These are phyloP conservation scores for Aspergillus jensenii DNA, from an alignment of 2,329 filamentous ascomycete genomes.

Conservation along the genomic window DNA sequence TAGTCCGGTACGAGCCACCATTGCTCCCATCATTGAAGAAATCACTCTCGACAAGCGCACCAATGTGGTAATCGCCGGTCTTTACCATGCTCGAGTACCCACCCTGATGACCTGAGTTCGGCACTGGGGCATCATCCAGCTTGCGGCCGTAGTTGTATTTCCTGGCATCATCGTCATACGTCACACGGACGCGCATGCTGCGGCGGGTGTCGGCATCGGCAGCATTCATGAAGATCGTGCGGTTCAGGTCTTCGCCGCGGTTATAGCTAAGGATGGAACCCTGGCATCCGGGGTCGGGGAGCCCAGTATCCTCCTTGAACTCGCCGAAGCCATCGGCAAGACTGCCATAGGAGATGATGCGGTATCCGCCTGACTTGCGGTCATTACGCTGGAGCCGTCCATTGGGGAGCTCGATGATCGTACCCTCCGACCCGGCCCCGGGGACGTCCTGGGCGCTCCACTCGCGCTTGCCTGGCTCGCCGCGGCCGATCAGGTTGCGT, in stretches of 20 bases:
- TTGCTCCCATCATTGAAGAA: constrained; percentile 8
- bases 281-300: constrained; percentile 9
- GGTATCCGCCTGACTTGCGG: not conserved
- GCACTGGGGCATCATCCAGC: constrained; percentile 3
- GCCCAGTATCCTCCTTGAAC: constrained; percentile 1
- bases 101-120: not conserved
- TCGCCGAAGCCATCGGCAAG: not conserved
- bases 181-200: constrained; percentile 6
- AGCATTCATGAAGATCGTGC: constrained; percentile 10
- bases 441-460: constrained; percentile 2
- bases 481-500: constrained; percentile 7
- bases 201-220: constrained; percentile 2
- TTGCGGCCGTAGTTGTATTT: constrained; percentile 10
- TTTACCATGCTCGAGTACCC: not conserved
- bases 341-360: not conserved
- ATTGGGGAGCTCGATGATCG: not conserved
- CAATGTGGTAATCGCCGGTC: not conserved
- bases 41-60: constrained; percentile 6
- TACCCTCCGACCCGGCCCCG: not conserved
- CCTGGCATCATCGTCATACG: constrained; percentile 2
- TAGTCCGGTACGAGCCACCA: not conserved
- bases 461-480: constrained; percentile 5
- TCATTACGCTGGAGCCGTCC: not conserved
- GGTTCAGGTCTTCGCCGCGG: not conserved
- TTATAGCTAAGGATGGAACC: constrained; percentile 8